Base-by-base conservation (phyloP, 768 basidiomycete genomes). In the Hypholoma fasciculare region DNA sequence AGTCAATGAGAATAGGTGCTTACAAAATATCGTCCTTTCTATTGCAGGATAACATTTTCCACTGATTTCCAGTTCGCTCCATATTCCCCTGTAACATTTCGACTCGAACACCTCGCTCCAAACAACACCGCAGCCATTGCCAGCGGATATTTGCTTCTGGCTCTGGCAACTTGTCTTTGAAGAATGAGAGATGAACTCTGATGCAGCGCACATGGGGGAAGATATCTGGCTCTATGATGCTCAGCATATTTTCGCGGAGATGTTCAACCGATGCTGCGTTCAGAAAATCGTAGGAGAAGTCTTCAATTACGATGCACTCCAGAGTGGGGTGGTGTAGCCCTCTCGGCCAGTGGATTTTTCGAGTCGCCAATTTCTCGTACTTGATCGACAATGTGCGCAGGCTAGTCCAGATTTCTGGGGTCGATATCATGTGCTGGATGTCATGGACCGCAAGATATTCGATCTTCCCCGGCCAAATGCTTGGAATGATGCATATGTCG, bases 31-130 rank as follows among this genome's bases (percentile, higher is more conserved):
- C 50, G 9, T 54, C 36, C 50, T 60, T 20, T 27, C 50, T 55
- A 14, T 61, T 54, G 17, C 20, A 36, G 12, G 50, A 23, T 48
- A 59, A 38, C 13, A 44, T 42, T 40, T 19, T 58, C 61, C 65
- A 66, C 17, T 54, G 16, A 55, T 66, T 43, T 20, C 43, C 62
- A 39, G 59, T 54, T 54, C 62, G 60, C 17, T 66, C 61, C 54
- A 50, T 52, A 3, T 39, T 52, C 27, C 65, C 65, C 56, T 58
- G 58, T n/a, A 63, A 63, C 20, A 66, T 46, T 40, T 60, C 59
- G 40, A 66, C 49, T 3, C 59, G 61, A 43, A 62, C 26, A 42
- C 61, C 61, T 11, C 51, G 52, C 13, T 42, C 26, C 13, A 55
- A 14, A n/a, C 58, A 61, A 27, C 46, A 20, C 2, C 26, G 47